phyloP scores from a whole-genome alignment of 805 yeast species.

The Candida ortonii region DNA sequence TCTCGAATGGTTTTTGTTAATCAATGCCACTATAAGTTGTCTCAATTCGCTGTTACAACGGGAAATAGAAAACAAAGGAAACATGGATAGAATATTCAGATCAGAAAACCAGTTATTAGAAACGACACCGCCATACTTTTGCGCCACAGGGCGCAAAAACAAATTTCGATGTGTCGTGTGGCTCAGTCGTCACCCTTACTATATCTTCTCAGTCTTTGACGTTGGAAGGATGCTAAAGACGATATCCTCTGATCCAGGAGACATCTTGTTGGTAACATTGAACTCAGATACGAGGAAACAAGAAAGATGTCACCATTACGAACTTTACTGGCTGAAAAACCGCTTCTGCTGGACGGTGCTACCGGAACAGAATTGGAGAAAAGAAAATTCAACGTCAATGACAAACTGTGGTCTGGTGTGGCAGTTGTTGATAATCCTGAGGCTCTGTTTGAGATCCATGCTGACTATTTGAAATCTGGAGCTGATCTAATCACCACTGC shows the following conservation, averaged over 20 bases:
- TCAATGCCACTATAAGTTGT: too few relatives aligned
- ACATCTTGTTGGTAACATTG: not conserved
- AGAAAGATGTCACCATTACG: not conserved
- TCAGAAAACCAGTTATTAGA: too few relatives aligned
- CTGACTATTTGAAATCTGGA: constrained; percentile 50
- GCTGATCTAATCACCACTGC: constrained; percentile 54
- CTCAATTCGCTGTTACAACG: too few relatives aligned
- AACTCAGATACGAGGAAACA: constrained; percentile 1
- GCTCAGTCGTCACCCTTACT: too few relatives aligned
- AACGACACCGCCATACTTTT: too few relatives aligned
- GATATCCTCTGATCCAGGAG: too few relatives aligned
- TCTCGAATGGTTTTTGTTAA: not conserved
- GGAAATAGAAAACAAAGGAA: too few relatives aligned
- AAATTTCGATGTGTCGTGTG: too few relatives aligned
- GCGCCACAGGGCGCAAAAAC: too few relatives aligned
- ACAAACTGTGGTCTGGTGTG: constrained; percentile 60
- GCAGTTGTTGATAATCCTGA: constrained; percentile 45
- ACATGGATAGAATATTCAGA: too few relatives aligned
- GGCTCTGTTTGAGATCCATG: constrained; percentile 45
- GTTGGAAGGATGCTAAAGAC: too few relatives aligned
- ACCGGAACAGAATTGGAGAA: constrained; percentile 62
- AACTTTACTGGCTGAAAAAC: constrained; percentile 1
- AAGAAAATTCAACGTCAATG: constrained; percentile 41
- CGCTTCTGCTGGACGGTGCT: constrained; percentile 54
- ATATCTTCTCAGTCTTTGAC: too few relatives aligned